Evolutionary conservation across 140 eudicot genomes (phyloP), one percentile per base, ranked within the genome.

Genomic region (Erigeron philadelphicus): DNA sequence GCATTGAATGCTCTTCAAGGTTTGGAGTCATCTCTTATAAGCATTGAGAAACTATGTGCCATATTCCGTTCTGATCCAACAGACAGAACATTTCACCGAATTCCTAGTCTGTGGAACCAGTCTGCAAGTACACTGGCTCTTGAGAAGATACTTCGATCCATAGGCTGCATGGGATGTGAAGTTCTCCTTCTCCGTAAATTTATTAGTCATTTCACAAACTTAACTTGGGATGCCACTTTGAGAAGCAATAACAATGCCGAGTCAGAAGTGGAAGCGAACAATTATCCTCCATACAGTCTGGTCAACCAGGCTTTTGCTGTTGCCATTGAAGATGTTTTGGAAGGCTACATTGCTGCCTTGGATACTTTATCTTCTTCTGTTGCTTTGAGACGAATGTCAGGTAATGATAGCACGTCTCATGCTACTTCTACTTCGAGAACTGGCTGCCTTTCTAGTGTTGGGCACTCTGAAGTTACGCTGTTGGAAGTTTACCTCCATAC

Each of bases 231-330:
- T 68, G 67, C 50, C 31, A 8, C 45, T 9, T 73, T 55, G 41
- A 73, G 64, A 53, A 71, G 66, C 56, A 47, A 70, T 19, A 49
- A 67, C 49, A 38, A 64, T 12, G 55, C 47, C 38, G 61, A 57
- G 70, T 65, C 74, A 38, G 49, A 40, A 7, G 25, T 9, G 67
- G 81, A 76, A 49, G 55, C 13, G 3, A 69, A 46, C 25, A 72
- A 68, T 58, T 43, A 52, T 62, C 76, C 81, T 23, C 73, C 76
- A 44, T 73, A 68, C 65, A 84, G 89, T 80, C 84, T 92, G 64
- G 87, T 86, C 65, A 92, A 92, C 72, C 98, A 88, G 72, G 96
- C 98, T 73, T 92, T 92, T 78, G 95, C 95, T 6, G 84, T 88
- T 76, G 85, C 98, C 70, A 82, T 92, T 66, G 76, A 78, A 55